Base-by-base conservation (phyloP, 2,329 filamentous ascomycete species). In the Hypoxylon rubiginosum region DNA sequence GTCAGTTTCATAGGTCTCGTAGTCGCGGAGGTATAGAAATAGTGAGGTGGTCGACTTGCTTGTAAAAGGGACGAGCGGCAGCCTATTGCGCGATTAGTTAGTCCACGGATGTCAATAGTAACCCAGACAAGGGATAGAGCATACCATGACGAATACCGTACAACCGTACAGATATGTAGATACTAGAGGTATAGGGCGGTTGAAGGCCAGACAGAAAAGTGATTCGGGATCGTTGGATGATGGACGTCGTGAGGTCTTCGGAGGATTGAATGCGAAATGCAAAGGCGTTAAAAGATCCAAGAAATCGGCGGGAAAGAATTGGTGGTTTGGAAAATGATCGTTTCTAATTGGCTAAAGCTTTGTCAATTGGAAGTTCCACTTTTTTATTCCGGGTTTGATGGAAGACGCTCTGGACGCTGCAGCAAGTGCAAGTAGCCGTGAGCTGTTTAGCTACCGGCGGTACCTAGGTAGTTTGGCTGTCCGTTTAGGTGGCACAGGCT, bases 51-150 rank as follows among this genome's bases (percentile, higher is more conserved):
- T 72, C 58, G 71, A 83, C 85, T 82, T 85, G 84, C 86, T 87
- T 86, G 85, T 89, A 89, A 78, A 93, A 75, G 77, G 82, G 75
- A 78, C 75, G 77, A 78, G 80, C 78, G 77, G 75, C 64, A 68
- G 79, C 76, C 80, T 83, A 74, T 69, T 76, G 73, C 72, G 76
- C 75, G 72, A 78, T 79, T 76, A 79, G 77, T 74, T 68, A 51
- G 58, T 61, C 48, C 10, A 11, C 11, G 30, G 19, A 32, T 34
- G 39, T 30, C 43, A 60, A 71, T 57, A 52, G 56, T n/a, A 19
- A 39, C 34, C 19, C 45, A 58, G 43, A 51, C 46, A 46, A 17
- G 65, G 55, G 53, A 24, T 34, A 46, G 48, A 58, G 79, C 85
- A 81, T 83, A 91, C 86, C 89, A 91, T 92, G 30, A 43, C 53